Base-by-base conservation (phyloP, 2,329 filamentous ascomycete genomes). In the Uncinocarpus reesii region DNA sequence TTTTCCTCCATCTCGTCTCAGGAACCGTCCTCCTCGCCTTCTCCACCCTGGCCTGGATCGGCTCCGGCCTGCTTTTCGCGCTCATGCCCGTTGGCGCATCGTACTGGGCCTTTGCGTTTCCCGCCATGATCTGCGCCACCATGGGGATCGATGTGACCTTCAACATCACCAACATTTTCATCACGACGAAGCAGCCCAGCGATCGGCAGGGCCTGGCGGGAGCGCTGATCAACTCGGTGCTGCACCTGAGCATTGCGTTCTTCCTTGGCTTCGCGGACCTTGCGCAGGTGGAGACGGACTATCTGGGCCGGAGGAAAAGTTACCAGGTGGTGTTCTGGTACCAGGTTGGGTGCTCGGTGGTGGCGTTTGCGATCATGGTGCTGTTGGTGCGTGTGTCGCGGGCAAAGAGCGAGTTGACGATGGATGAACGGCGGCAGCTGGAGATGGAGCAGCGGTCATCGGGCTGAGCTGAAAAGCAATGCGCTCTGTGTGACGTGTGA, bases 61-160 rank as follows among this genome's bases (percentile, higher is more conserved):
- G 77, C 3, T 71, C 74, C 1, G 73, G 72, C 0, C 63, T 86
- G 0, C 69, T 86, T 1, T 83, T 85, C 53, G 81, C 82, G 6
- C 57, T 84, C 8, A 73, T 81, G 15, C 82, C 82, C 0, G 60
- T 67, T 1, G 65, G 70, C 2, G 73, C 70, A 0, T 74, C 69
- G 37, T 83, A 84, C 70, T 90, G 84, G 85, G 76, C 80, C 0
- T 88, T 77, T 58, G 72, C 86, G 18, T 86, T 89, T 58, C 81
- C 84, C 34, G 51, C 65, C 1, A 74, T 72, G 69, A 65, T 76
- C 2, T 78, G 79, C 53, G 75, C 74, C 10, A 89, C 84, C 0
- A 70, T 88, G 28, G 83, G 81, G 15, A 79, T 88, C 51, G 85
- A 90, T 58, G 79, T 88, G 47, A 79, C 79, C 5, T 88, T 82